Evolutionary conservation across 108 stramenopile genomes (phyloP), one percentile per base, ranked within the genome.

Genomic region (Craspedostauros australis): DNA sequence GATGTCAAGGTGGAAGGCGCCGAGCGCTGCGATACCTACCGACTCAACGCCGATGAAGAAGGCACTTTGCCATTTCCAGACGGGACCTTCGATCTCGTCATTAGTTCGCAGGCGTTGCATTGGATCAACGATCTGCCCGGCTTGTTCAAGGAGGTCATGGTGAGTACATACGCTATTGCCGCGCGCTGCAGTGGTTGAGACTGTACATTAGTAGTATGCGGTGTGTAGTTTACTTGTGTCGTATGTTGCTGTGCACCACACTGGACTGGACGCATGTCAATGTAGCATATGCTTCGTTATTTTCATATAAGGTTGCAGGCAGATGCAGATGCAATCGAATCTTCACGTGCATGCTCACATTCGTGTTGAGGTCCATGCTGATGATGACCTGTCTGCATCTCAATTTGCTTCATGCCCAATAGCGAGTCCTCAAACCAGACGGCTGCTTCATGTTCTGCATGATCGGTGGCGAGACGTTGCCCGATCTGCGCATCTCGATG

Each of bases 361-460:
- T 22, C n/a, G 7, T 18, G 44, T 12, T 24, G 4, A 36, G 24
- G 24, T 45, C n/a, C 20, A 20, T 6, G n/a, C 18, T 45, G 15
- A 3, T 4, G 23, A 14, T 45, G 21, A 11, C 24, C 44, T 24
- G 14, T 2, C 11, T 3, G 11, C 44, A 3, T 14, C 44, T 20
- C 44, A 15, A 12, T 45, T 15, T 18, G 19, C 47, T 51, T 5
- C 7, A 11, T 43, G 6, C 6, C 21, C 42, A n/a, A 5, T 53
- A 66, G 54, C 66, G 92, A 23, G 84, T 86, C 0, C 60, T 99
- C 5, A 95, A 96, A 68, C 97, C 98, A 1, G 95, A 99, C 60
- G 98, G 98, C 2, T 94, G 93, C 44, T 86, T 99, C 56, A 70
- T 99, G 43, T 95, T 93, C 30, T 76, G 95, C 15, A 87, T 99